These are phyloP conservation scores for Ulmus americana DNA, from an alignment of 331 rosid species.

Conservation along the genomic window DNA sequence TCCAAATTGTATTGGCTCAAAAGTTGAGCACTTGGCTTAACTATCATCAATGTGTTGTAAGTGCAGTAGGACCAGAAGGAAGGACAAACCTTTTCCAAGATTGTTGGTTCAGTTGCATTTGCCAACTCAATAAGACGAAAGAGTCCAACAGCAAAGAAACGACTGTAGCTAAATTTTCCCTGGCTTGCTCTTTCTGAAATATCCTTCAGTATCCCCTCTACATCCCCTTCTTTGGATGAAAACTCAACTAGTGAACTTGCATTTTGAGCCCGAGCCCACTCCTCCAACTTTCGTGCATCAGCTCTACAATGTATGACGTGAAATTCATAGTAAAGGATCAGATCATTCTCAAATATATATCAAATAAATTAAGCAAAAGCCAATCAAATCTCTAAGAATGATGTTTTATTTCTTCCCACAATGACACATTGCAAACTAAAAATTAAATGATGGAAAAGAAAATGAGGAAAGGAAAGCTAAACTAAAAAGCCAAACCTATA, in stretches of 20 bases:
- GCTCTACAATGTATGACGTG: slow-evolving; percentile 38
- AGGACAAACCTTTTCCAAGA: slow-evolving; percentile 73
- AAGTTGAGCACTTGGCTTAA: neutral
- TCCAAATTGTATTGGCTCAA: neutral
- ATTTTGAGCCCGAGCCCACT: slow-evolving; percentile 77
- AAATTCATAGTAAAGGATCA: slow-evolving; percentile 23
- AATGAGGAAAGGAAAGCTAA: neutral
- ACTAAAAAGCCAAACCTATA: slow-evolving; percentile 55
- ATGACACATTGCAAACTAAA: neutral
- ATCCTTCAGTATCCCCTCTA: slow-evolving; percentile 68
- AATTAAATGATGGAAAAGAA: neutral
- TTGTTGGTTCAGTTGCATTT: slow-evolving; percentile 73
- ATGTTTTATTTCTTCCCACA: neutral
- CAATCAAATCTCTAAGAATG: slow-evolving; percentile 7
- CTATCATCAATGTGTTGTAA: neutral
- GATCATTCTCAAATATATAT: slow-evolving; percentile 21
- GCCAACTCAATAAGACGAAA: slow-evolving; percentile 87
- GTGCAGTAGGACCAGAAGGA: slow-evolving; percentile 4
- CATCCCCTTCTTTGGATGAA: slow-evolving; percentile 76
- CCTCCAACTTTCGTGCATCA: slow-evolving; percentile 82
- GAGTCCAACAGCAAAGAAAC: slow-evolving; percentile 89
- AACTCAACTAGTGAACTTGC: slow-evolving; percentile 64
- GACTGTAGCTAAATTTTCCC: slow-evolving; percentile 79
- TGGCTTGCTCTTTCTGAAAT: slow-evolving; percentile 75
- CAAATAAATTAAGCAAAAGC: slow-evolving; percentile 13